Base-by-base conservation (phyloP, 164 flowering plant species). In the Platanus orientalis region DNA sequence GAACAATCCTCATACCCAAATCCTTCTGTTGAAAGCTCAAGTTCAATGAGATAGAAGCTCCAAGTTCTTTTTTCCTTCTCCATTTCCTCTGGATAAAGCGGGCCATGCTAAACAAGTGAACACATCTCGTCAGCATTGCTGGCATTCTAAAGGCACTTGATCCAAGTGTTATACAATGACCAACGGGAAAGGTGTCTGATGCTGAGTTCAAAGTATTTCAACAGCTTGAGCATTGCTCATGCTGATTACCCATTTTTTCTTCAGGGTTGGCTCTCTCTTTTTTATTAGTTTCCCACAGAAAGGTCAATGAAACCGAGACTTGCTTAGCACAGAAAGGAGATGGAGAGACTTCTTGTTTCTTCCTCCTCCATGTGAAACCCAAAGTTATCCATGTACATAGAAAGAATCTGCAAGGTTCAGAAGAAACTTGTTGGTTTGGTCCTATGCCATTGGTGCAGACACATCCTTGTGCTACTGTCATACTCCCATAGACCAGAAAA, bases 401-500 rank as follows among this genome's bases (percentile, higher is more conserved):
- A 60, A 12, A 52, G 19, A 12, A 53, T 7, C 23, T n/a, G 20
- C 45, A 17, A 42, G 44, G 58, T 44, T 83, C 62, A 78, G 62
- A 70, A 73, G 60, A 63, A 64, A 30, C 56, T 68, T 36, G 36
- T 61, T 34, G 21, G 14, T 21, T 74, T 54, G 13, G 49, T 66
- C 21, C 50, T 65, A 12, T 73, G 79, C 84, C 82, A 83, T 60
- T 76, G 75, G 50, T 75, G 86, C 62, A 83, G 57, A 73, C 97
- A 91, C 89, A 86, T 83, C 65, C 90, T 78, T 71, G 87, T 72
- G 73, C 79, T 73, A 34, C 55, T 58, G 52, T 91, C 94, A 59
- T 88, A 94, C 13, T 84, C 89, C 97, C 96, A 94, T 39, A 91
- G 70, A 45, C 96, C 94, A 0, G 96, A 84, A 1, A 51, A 63